Evolutionary conservation across 129 eudicot species (phyloP).

Genomic region (Centrapalus pauciflorus): DNA sequence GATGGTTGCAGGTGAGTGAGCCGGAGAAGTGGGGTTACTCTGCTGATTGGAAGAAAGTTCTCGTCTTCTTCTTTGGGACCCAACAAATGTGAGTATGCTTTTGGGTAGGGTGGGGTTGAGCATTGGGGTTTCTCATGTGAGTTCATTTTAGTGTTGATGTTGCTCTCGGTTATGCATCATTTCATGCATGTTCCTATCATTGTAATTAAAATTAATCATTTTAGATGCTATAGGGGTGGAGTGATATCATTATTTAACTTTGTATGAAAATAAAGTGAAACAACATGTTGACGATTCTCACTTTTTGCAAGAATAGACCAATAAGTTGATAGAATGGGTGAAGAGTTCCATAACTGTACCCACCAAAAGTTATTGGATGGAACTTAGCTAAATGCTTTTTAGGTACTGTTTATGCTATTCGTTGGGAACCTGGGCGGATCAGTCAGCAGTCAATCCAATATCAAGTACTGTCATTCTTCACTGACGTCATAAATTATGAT

Average conservation of each 20-base stretch:
- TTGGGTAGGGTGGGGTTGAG: slow-evolving; percentile 1
- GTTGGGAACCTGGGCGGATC: not conserved
- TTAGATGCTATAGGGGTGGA: not conserved
- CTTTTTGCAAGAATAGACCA: not conserved
- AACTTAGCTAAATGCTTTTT: not conserved
- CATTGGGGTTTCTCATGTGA: not conserved
- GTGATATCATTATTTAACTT: not conserved
- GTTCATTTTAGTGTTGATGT: not conserved
- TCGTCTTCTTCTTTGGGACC: slow-evolving; percentile 81
- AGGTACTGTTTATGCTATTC: not conserved
- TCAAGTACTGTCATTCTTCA: not conserved
- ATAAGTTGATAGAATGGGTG: not conserved
- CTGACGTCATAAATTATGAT: not conserved
- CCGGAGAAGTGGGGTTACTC: slow-evolving; percentile 86
- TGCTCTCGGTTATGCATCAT: not conserved
- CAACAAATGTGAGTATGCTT: slow-evolving; percentile 78
- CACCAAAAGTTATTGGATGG: not conserved
- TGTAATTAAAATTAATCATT: not conserved
- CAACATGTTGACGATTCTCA: not conserved
- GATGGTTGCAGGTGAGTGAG: slow-evolving; percentile 75
- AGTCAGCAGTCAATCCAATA: not conserved
- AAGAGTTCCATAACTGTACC: not conserved
- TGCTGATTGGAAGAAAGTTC: slow-evolving; percentile 74
- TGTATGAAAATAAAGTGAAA: not conserved
- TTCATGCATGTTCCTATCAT: not conserved